phyloP scores from a whole-genome alignment of 805 yeast genomes.

The Priceomyces castillae region DNA sequence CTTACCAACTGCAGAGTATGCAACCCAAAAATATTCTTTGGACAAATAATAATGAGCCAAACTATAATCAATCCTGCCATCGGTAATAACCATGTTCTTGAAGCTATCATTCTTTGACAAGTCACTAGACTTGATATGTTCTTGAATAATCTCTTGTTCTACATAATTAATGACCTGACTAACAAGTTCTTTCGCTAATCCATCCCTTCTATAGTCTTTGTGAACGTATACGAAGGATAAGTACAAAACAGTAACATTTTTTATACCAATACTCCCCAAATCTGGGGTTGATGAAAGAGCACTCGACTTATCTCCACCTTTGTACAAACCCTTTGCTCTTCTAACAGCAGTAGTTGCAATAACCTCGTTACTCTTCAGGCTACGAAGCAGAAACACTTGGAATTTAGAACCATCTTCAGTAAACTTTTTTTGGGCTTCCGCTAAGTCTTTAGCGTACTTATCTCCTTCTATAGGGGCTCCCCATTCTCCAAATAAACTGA shows the following conservation, averaged over 20 bases:
- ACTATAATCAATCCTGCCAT: constrained; percentile 25
- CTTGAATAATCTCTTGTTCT: constrained; percentile 28
- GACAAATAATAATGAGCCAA: constrained; percentile 34
- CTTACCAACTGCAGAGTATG: constrained; percentile 74
- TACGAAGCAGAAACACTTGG: constrained; percentile 26
- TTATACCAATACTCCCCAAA: constrained; percentile 30
- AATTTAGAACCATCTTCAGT: constrained; percentile 18
- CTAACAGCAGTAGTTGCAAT: constrained; percentile 24
- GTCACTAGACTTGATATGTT: constrained; percentile 22
- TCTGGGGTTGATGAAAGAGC: constrained; percentile 30
- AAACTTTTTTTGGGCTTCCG: constrained; percentile 10
- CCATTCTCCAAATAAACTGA: constrained; percentile 26
- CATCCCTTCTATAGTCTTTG: constrained; percentile 24
- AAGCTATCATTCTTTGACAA: constrained; percentile 26
- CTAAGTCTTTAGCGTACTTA: constrained; percentile 21
- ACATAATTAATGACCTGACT: constrained; percentile 26
- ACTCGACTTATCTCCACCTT: constrained; percentile 22
- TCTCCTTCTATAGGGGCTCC: constrained; percentile 16
- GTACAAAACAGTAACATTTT: constrained; percentile 25
- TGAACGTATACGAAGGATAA: constrained; percentile 28
- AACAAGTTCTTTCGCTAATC: constrained; percentile 28
- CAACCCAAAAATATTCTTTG: constrained; percentile 38
- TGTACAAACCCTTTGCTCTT: constrained; percentile 26
- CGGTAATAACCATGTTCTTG: constrained; percentile 27
- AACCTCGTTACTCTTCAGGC: constrained; percentile 17